Evolutionary conservation across 1,284 basidiomycete species (phyloP).

Genomic region (Irpex sp.): DNA sequence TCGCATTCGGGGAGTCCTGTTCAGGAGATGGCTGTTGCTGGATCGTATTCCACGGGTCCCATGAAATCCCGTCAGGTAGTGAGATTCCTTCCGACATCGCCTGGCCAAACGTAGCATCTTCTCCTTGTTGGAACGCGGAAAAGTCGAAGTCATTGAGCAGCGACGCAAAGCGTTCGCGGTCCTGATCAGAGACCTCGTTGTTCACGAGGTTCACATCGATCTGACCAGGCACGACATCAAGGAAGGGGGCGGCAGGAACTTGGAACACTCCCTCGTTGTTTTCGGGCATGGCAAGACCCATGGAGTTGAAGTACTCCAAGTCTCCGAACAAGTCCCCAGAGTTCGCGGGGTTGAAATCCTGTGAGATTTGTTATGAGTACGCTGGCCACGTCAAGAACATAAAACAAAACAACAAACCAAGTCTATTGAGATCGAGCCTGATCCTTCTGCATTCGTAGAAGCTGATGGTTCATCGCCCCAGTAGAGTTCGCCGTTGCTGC

Average conservation of each 20-base stretch:
- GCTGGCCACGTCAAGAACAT: neutral
- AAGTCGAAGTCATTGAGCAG: constrained; percentile 1
- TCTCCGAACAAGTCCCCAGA: neutral
- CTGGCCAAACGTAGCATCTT: neutral
- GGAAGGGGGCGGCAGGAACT: neutral
- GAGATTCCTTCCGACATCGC: neutral
- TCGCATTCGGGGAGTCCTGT: neutral
- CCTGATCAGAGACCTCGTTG: neutral
- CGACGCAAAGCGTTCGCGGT: neutral
- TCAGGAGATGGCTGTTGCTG: neutral
- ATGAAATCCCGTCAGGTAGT: neutral
- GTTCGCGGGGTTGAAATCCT: neutral
- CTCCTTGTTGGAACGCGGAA: neutral
- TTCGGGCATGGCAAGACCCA: neutral
- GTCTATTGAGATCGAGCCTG: neutral
- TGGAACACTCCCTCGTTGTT: neutral
- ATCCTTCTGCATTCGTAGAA: neutral
- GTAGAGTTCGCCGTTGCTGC: neutral
- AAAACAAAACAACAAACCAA: neutral
- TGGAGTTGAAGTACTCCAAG: neutral
- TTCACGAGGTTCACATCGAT: constrained; percentile 3
- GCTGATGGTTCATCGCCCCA: neutral
- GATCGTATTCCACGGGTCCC: neutral
- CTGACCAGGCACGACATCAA: neutral
- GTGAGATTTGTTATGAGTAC: neutral